These are phyloP conservation scores for Colletotrichum somersetense DNA, from an alignment of 2,329 filamentous ascomycete genomes.

Conservation along the genomic window DNA sequence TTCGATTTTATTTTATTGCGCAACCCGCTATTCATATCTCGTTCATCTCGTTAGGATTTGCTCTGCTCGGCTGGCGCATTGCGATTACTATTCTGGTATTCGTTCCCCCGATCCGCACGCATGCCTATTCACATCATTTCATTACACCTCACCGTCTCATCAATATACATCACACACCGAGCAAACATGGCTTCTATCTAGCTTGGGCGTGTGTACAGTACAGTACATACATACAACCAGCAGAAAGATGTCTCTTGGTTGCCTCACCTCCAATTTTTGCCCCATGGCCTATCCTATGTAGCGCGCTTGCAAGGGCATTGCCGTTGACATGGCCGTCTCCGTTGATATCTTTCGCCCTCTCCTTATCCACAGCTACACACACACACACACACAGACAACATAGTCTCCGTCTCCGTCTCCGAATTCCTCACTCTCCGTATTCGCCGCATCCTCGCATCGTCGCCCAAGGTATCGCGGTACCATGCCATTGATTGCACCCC, in stretches of 20 bases:
- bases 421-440: neutral
- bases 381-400: neutral
- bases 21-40: constrained; percentile 2
- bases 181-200: neutral
- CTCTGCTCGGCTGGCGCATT: constrained; percentile 3
- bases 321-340: constrained; percentile 29
- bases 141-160: constrained; percentile 11
- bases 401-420: too few relatives aligned
- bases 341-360: constrained; percentile 25
- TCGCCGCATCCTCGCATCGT: constrained; percentile 28
- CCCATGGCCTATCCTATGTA: constrained; percentile 32
- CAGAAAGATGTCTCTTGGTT: constrained; percentile 18
- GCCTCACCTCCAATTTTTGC: constrained; percentile 30
- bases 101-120: neutral
- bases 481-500: constrained; percentile 32
- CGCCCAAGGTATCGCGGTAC: constrained; percentile 32
- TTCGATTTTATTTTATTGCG: neutral
- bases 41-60: neutral
- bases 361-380: neutral
- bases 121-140: neutral
- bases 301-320: constrained; percentile 36
- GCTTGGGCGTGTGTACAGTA: constrained; percentile 8
- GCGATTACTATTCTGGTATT: neutral
- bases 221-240: neutral
- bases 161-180: constrained; percentile 8